Percentiles rank a stretch among this genome's conserved stretches.
These are phyloP conservation scores for Phylloporus rhodoxanthus DNA, from an alignment of 768 basidiomycete genomes.

Conservation along the genomic window DNA sequence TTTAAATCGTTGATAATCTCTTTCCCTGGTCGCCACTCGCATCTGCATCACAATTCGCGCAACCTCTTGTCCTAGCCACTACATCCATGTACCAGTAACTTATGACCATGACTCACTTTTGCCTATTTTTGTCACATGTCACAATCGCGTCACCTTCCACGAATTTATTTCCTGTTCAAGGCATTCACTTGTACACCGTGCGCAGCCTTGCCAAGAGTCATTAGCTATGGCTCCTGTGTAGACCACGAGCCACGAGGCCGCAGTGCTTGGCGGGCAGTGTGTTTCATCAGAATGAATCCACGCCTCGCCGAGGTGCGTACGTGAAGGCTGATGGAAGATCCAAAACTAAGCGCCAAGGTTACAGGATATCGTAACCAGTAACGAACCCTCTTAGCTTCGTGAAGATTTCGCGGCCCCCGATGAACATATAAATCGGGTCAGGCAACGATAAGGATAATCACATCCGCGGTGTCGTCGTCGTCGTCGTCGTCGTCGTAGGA, in stretches of 20 bases:
- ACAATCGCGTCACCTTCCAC: neutral
- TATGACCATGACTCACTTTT: constrained; percentile 9
- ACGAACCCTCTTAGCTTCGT: neutral
- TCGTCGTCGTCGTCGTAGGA: too few relatives aligned
- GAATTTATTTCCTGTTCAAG: too few relatives aligned
- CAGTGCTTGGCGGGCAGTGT: too few relatives aligned
- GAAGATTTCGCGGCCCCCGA: neutral
- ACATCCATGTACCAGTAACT: constrained; percentile 22
- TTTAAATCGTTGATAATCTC: constrained; percentile 2
- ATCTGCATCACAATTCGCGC: constrained; percentile 25
- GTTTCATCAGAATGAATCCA: neutral
- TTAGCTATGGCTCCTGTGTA: too few relatives aligned
- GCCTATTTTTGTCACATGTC: neutral
- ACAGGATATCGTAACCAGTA: neutral
- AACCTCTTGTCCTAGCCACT: constrained; percentile 8
- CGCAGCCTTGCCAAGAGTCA: neutral
- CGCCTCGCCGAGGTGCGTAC: neutral
- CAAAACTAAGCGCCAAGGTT: neutral
- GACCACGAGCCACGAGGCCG: too few relatives aligned
- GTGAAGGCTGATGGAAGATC: neutral
- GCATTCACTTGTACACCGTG: too few relatives aligned
- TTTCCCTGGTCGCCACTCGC: constrained; percentile 4
- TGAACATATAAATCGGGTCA: constrained; percentile 25
- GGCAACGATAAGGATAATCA: constrained; percentile 58
- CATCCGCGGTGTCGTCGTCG: constrained; percentile 25